Base-by-base conservation (phyloP, 179 eudicot species). In the Silene coronaria region DNA sequence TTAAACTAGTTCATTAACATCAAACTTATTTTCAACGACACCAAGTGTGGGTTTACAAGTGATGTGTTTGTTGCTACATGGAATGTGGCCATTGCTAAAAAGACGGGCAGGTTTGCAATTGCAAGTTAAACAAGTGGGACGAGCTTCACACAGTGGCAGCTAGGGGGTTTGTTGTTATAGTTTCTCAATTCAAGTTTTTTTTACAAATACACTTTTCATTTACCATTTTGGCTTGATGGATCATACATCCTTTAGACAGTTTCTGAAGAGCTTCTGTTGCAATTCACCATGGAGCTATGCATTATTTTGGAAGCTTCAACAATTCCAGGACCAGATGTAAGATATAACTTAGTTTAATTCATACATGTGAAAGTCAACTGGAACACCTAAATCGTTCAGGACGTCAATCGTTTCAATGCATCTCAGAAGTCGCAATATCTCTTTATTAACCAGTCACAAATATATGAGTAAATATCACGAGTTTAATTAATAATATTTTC, bases 281-380 rank as follows among this genome's bases (percentile, higher is more conserved):
- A 64, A 80, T 80, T 87, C 87, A 74, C 84, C 77, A 17, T 91
- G 97, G 97, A 85, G 80, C 75, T 91, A 91, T 84, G 95, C 91
- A 36, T 83, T 90, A 9, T 90, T 90, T 82, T 91, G 97, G 97
- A 90, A 90, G 87, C 79, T 86, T 78, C 87, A 84, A 70, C 87
- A 77, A 5, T 21, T 63, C 7, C 86, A 85, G 26, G 76, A 73
- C 42, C 75, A 79, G 53, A 79, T 79, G 97, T 91, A 86, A 87
- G 92, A 82, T 45, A 14, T 42, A 10, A 2, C 23, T 68, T 38
- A 38, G 46, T 38, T 38, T 38, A 38, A 38, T 1, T 0, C 46
- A 38, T 1, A 8, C 46, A 38, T 38, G 46, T 8, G 46, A 38
- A 38, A 38, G 12, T 38, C 12, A 38, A 38, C 46, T 38, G 46